Conservation (phyloP, 2,329 filamentous ascomycete species). For the Fusarium staphyleae region DNA sequence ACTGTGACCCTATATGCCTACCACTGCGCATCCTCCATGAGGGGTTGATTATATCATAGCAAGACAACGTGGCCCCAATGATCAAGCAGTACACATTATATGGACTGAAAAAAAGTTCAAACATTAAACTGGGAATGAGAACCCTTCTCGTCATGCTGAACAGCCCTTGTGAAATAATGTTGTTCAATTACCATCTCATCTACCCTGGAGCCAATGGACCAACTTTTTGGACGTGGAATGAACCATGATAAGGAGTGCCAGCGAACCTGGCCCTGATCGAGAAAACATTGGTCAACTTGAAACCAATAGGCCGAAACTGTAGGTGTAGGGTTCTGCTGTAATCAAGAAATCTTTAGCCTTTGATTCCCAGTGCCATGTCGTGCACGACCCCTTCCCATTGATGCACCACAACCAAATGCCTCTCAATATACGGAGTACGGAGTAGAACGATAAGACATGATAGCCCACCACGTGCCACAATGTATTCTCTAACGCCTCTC, state of each 20-base stretch:
- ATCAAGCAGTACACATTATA: no score
- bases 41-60: no score
- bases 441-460: conserved; percentile 27
- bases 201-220: conserved; percentile 23
- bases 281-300: neutral
- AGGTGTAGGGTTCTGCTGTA: neutral
- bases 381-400: conserved; percentile 28
- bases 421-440: no score
- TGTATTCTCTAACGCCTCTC: conserved; percentile 6
- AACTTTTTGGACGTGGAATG: neutral
- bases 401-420: conserved; percentile 14
- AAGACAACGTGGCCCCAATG: no score
- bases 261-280: neutral
- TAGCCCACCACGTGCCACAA: conserved; percentile 15
- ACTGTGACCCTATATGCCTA: no score
- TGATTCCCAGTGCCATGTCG: neutral
- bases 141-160: neutral
- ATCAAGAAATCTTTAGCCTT: neutral
- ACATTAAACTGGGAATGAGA: neutral
- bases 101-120: neutral
- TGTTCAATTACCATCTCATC: no score
- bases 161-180: no score
- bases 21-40: no score
- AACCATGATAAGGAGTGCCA: neutral
- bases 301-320: neutral